phyloP scores from a whole-genome alignment of 495 filamentous ascomycete species.

The Penicillium steckii region DNA sequence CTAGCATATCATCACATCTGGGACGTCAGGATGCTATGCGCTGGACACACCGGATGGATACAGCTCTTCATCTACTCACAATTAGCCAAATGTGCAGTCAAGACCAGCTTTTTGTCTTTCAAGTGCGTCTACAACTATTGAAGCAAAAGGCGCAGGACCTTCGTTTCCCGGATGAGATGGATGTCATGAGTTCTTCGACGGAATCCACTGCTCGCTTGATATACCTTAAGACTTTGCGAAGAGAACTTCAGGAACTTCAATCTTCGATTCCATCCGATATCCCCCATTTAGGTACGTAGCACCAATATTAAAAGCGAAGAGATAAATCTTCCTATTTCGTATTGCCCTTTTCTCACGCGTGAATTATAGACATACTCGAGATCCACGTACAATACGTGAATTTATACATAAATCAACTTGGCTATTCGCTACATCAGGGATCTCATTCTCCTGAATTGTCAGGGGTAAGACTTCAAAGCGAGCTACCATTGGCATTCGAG shows the following conservation, averaged over 20 bases:
- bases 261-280: conserved; percentile 14
- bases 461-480: conserved; percentile 2
- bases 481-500: conserved; percentile 23
- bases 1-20: conserved; percentile 30
- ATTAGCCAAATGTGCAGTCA: conserved; percentile 13
- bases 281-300: conserved; percentile 19
- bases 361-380: conserved; percentile 23
- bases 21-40: conserved; percentile 25
- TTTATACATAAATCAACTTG: conserved; percentile 35
- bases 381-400: conserved; percentile 34
- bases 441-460: conserved; percentile 12
- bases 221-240: conserved; percentile 27
- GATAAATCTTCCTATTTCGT: too few species aligned
- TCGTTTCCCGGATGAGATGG: conserved; percentile 24
- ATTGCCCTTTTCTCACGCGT: too few species aligned
- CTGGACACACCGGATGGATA: conserved; percentile 32
- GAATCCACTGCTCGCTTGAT: conserved; percentile 18
- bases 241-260: conserved; percentile 20
- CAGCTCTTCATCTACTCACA: conserved; percentile 21
- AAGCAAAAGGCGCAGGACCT: conserved; percentile 23
- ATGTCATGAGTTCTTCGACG: conserved; percentile 8
- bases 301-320: not conserved
- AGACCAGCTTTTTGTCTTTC: conserved; percentile 24
- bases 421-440: conserved; percentile 22
- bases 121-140: conserved; percentile 28